These are phyloP conservation scores for Diutina neorugosa DNA, from an alignment of 1,139 yeast species.

Conservation along the genomic window DNA sequence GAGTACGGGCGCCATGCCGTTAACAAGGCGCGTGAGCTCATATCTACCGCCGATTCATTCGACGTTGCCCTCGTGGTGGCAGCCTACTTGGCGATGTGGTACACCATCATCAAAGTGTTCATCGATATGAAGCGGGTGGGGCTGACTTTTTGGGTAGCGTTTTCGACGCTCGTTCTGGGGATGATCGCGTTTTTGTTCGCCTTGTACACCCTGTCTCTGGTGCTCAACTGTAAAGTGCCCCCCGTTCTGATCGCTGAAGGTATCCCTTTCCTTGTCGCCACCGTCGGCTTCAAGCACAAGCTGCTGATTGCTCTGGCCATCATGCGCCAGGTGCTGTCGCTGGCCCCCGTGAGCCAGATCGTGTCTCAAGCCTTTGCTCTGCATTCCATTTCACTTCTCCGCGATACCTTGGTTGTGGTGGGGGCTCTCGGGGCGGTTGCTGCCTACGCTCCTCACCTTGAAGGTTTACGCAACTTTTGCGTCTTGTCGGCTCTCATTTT, in stretches of 20 bases:
- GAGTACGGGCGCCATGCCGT: constrained; percentile 3
- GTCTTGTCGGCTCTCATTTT: constrained; percentile 64
- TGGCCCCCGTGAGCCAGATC: constrained; percentile 30
- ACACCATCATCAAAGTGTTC: constrained; percentile 69
- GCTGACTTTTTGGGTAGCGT: constrained; percentile 82
- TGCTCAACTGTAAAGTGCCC: constrained; percentile 48
- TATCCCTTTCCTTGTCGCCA: constrained; percentile 83
- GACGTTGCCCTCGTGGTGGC: constrained; percentile 2
- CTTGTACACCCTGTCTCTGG: constrained; percentile 47
- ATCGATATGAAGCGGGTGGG: constrained; percentile 72
- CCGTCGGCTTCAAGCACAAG: constrained; percentile 87
- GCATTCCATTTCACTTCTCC: constrained; percentile 58
- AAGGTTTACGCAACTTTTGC: constrained; percentile 78
- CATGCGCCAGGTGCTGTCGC: constrained; percentile 24
- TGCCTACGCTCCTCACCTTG: constrained; percentile 56
- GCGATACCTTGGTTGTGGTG: constrained; percentile 72
- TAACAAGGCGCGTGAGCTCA: not conserved
- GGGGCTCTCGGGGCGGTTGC: constrained; percentile 60
- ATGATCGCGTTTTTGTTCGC: constrained; percentile 83
- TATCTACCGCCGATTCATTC: not conserved
- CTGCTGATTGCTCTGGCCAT: constrained; percentile 62
- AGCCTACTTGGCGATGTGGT: constrained; percentile 87
- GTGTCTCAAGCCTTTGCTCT: constrained; percentile 51
- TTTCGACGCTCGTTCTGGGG: constrained; percentile 71
- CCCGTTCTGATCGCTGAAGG: constrained; percentile 80